Evolutionary conservation across 805 yeast genomes (phyloP), one percentile per base, ranked within the genome.

Genomic region (Cyberlindnera saturnus): DNA sequence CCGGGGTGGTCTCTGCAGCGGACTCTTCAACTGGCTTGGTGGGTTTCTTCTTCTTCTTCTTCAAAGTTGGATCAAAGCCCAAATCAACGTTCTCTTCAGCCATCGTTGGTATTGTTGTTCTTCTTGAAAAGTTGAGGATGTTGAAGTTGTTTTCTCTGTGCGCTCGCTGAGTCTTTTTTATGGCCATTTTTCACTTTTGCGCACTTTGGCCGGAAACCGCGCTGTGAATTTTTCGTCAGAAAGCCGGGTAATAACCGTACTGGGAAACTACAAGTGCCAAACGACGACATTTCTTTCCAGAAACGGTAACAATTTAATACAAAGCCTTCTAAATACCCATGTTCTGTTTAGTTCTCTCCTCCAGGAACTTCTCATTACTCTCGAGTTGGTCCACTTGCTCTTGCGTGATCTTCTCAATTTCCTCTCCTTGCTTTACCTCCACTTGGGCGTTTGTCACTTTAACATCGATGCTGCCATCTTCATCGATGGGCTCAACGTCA

Each of bases 1-100:
- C 74, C 64, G 52, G 67, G 45, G 65, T 66, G 43, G 31, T 60
- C 67, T 63, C 73, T 57, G 44, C 33, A 10, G 52, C 50, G 11
- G 53, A 49, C 6, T 65, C 69, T 18, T 62, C 67, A 46, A 66
- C 69, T 43, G 54, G 47, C 67, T 60, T 77, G 73, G 64, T 73
- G 60, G 62, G 59, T 64, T 73, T 71, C 79, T 83, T 82, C 86
- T 84, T 84, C 75, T 85, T 85, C 71, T 84, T 84, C 68, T 82
- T 81, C 62, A 82, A 70, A 35, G 80, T 65, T 43, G 88, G 86
- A 63, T 84, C 93, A 62, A 84, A 82, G 46, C 87, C 90, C 52
- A 69, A 55, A 42, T 45, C 48, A 29, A 41, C 47, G 35, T 40
- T 41, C 39, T 45, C 47, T 19, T 48, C 42, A 33, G 51, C 38